phyloP scores from a whole-genome alignment of 2,329 filamentous ascomycete genomes.

The Lecanicillium sp. region DNA sequence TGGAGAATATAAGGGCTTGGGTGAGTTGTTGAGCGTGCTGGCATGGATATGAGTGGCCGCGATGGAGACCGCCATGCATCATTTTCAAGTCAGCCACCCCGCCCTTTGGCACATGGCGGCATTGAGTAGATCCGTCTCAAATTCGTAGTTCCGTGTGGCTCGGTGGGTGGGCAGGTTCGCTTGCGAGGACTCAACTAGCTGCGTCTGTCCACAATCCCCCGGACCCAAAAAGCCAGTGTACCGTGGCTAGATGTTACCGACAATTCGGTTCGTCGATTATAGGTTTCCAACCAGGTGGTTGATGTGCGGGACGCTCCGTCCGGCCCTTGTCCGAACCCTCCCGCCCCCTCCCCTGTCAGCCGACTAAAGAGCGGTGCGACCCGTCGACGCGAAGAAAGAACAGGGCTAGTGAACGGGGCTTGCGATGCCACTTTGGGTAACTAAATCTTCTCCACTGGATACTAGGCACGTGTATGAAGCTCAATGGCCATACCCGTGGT shows the following conservation, averaged over 20 bases:
- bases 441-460: background rate
- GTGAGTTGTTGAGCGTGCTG: too few relatives aligned
- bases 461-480: background rate
- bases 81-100: too few relatives aligned
- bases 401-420: constrained; percentile 8
- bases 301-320: constrained; percentile 10
- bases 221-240: background rate
- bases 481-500: too few relatives aligned
- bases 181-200: too few relatives aligned
- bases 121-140: too few relatives aligned
- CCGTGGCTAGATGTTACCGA: constrained; percentile 3
- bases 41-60: constrained; percentile 4
- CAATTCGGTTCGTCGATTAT: constrained; percentile 4
- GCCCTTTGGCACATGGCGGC: too few relatives aligned
- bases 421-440: background rate
- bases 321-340: constrained; percentile 10
- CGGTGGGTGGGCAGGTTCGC: too few relatives aligned
- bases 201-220: too few relatives aligned
- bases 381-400: constrained; percentile 6
- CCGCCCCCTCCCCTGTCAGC: constrained; percentile 7
- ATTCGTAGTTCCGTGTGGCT: too few relatives aligned
- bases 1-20: too few relatives aligned
- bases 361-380: constrained; percentile 11
- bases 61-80: constrained; percentile 7
- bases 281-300: constrained; percentile 7